Evolutionary conservation across 805 yeast genomes (phyloP), one percentile per base, ranked within the genome.

Genomic region (Kodamaea kakaduensis): DNA sequence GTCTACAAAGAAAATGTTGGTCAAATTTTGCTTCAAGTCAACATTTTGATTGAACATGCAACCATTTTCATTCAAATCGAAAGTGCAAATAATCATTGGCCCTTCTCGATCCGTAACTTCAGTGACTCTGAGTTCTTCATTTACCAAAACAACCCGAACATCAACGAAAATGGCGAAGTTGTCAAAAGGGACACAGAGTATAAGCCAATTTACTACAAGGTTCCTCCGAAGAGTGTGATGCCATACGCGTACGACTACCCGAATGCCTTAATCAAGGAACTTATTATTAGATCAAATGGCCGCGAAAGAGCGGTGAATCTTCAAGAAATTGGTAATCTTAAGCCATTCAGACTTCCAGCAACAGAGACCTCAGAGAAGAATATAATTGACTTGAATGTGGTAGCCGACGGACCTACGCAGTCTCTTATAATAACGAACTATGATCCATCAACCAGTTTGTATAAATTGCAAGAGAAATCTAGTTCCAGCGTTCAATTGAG

Each of bases 181-280:
- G 69, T 67, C 3, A 70, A 63, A 17, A 53, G 64, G 1, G 78
- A 73, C 31, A 65, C 69, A 3, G 71, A 73, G 9, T 89, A 82
- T 59, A 79, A 77, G 43, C 96, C 97, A 0, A 70, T 87, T 8
- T 78, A 71, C 50, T 93, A 90, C 55, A 73, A 77, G 30, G 71
- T 94, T 9, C 97, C 97, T 0, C 78, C 95, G 1, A 78, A 77
- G 50, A 84, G 96, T 59, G 95, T 87, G 2, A 93, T 93, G 97
- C 96, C 97, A 0, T 93, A 93, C 56, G 86, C 98, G 0, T 93
- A 96, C 89, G 98, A 93, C 56, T 93, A 75, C 59, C 98, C 98
- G 1, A 87, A 94, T 34, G 97, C 96, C 0, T 64, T 75, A 7
- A 73, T 81, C 30, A 89, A 88, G 55, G 96, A 89, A 51, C 60